Evolutionary conservation across 176 grass and related monocot genomes (phyloP).

Genomic region (Cymbopogon citratus): DNA sequence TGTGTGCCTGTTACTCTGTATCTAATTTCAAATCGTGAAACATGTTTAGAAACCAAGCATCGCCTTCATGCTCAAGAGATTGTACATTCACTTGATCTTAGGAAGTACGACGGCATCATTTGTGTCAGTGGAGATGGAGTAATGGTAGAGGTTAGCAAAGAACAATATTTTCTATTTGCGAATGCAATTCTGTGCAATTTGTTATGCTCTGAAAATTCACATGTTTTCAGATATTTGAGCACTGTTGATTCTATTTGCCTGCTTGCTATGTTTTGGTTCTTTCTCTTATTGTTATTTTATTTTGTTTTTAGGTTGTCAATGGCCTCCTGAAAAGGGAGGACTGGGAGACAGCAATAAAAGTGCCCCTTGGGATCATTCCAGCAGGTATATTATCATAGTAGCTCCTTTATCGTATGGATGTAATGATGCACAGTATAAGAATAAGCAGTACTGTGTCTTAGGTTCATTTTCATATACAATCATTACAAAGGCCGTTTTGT

Average conservation of each 20-base stretch:
- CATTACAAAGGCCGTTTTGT: neutral
- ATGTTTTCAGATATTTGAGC: neutral
- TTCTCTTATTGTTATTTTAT: conserved; percentile 10
- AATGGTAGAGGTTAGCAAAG: conserved; percentile 81
- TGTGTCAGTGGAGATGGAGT: conserved; percentile 97
- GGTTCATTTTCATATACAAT: neutral
- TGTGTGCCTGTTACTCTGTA: neutral
- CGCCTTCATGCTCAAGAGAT: conserved; percentile 94
- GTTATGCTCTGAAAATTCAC: neutral
- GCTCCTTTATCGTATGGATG: neutral
- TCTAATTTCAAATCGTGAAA: conserved; percentile 21
- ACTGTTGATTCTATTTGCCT: neutral
- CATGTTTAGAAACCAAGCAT: conserved; percentile 72
- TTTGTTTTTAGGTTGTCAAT: conserved; percentile 75
- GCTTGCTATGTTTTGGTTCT: neutral
- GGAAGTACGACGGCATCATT: conserved; percentile 83
- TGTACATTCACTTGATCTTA: conserved; percentile 57
- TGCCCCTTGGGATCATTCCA: conserved; percentile 90
- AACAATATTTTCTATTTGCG: neutral
- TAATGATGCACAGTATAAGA: neutral
- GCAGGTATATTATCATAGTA: conserved; percentile 50
- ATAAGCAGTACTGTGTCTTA: neutral
- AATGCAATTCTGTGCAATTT: neutral
- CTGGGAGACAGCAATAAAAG: conserved; percentile 86
- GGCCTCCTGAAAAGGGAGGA: conserved; percentile 88